A percentile compares a stretch with the other conserved stretches of the same genome.
Conservation (phyloP, 148 eudicot species). For the Rhododendron kiyosumense region DNA sequence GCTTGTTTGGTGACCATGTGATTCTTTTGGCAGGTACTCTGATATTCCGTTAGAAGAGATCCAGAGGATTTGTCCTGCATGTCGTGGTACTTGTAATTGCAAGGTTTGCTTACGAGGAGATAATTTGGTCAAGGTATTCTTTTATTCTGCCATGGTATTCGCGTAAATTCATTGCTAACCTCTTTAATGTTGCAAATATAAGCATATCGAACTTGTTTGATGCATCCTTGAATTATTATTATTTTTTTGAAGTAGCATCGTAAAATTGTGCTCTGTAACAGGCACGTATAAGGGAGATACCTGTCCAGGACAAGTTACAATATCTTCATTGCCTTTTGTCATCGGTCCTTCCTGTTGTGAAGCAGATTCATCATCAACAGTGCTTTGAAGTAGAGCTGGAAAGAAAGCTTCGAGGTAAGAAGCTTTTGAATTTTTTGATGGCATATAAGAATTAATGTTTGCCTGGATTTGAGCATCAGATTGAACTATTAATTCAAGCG, state of each 20-base stretch:
- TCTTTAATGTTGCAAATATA: not conserved
- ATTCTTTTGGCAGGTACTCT: constrained; percentile 52
- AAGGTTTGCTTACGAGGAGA: constrained; percentile 74
- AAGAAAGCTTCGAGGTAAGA: constrained; percentile 68
- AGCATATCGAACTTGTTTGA: not conserved
- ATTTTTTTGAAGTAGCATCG: not conserved
- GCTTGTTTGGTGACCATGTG: constrained; percentile 5
- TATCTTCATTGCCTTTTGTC: constrained; percentile 69
- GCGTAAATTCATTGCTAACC: not conserved
- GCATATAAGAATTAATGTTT: not conserved
- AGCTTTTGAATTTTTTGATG: constrained; percentile 17
- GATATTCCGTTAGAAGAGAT: constrained; percentile 66
- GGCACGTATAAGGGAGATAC: constrained; percentile 80
- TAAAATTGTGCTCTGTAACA: constrained; percentile 22
- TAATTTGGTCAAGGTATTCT: constrained; percentile 77
- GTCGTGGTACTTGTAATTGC: constrained; percentile 90
- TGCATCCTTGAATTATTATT: not conserved
- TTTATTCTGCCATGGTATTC: not conserved
- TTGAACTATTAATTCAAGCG: not conserved
- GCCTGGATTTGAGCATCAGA: not conserved
- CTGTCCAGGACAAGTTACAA: constrained; percentile 73
- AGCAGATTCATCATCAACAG: constrained; percentile 72
- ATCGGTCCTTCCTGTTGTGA: constrained; percentile 85
- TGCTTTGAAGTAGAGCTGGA: constrained; percentile 83
- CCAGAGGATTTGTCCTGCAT: constrained; percentile 82